Conservation (phyloP, 352 stramenopile species). For the Saprolegnia diclina region DNA sequence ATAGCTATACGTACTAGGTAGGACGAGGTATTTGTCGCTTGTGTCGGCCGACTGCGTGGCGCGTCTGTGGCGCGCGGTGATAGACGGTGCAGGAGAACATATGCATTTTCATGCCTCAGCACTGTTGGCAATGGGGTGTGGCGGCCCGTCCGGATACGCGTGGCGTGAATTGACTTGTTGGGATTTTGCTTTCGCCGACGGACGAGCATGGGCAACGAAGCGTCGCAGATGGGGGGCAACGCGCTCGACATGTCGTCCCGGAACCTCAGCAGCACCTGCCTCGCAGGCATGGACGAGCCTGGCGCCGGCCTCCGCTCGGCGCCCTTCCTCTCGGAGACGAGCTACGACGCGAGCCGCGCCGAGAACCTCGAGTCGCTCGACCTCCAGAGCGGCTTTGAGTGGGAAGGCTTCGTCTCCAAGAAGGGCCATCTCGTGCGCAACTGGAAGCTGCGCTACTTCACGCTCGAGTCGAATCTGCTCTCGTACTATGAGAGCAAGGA, state of each 20-base stretch:
- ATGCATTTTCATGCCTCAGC: neutral
- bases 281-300: constrained; percentile 9
- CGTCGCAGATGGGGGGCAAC: constrained; percentile 21
- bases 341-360: constrained; percentile 38
- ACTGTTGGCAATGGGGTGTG: neutral
- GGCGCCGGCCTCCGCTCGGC: neutral
- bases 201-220: constrained; percentile 23
- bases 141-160: neutral
- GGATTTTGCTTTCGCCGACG: neutral
- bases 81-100: neutral
- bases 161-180: constrained; percentile 1
- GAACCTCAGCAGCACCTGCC: constrained; percentile 23
- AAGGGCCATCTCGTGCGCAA: constrained; percentile 80
- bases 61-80: neutral
- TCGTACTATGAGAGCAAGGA: constrained; percentile 89
- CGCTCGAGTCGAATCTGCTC: constrained; percentile 76
- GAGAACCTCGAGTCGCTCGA: constrained; percentile 70
- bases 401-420: constrained; percentile 89
- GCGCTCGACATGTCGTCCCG: constrained; percentile 26
- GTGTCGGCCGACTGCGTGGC: too few relatives aligned
- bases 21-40: too few relatives aligned
- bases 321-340: constrained; percentile 13
- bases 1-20: too few relatives aligned
- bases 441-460: constrained; percentile 87
- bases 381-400: constrained; percentile 73